A percentile compares a stretch with the other conserved stretches of the same genome.
Conservation (phyloP, 1,139 yeast genomes). For the Yamadazyma membranifaciens region DNA sequence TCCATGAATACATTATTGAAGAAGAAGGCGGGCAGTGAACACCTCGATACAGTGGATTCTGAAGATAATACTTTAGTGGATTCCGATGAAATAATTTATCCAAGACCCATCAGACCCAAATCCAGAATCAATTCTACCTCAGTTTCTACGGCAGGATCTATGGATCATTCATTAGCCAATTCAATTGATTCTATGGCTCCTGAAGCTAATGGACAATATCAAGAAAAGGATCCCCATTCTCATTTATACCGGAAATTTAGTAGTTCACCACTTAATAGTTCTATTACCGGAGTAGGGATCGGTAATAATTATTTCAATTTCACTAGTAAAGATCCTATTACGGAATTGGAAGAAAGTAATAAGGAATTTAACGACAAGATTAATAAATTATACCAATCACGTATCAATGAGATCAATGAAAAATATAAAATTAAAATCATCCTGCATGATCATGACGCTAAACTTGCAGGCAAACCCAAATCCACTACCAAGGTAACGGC, state of each 20-base stretch:
- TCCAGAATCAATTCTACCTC: slow-evolving; percentile 9
- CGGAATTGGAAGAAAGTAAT: slow-evolving; percentile 7
- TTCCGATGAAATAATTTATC: slow-evolving; percentile 24
- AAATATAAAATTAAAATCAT: slow-evolving; percentile 16
- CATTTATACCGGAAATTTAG: slow-evolving; percentile 18
- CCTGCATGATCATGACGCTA: neutral
- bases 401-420: slow-evolving; percentile 17
- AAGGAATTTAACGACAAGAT: slow-evolving; percentile 11
- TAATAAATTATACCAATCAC: slow-evolving; percentile 6
- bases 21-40: neutral
- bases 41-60: slow-evolving; percentile 2
- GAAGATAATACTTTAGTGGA: slow-evolving; percentile 13
- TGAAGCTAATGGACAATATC: too few relatives aligned
- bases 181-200: neutral
- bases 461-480: too few relatives aligned
- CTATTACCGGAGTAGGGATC: slow-evolving; percentile 33
- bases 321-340: slow-evolving; percentile 21
- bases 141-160: neutral
- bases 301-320: slow-evolving; percentile 37
- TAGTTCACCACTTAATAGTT: slow-evolving; percentile 16
- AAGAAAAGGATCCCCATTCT: slow-evolving; percentile 10
- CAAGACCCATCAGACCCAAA: slow-evolving; percentile 18
- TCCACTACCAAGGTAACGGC: neutral
- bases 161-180: neutral
- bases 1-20: slow-evolving; percentile 5